Evolutionary conservation across 108 stramenopile species (phyloP).

Genomic region (Fragilaria crotonensis): DNA sequence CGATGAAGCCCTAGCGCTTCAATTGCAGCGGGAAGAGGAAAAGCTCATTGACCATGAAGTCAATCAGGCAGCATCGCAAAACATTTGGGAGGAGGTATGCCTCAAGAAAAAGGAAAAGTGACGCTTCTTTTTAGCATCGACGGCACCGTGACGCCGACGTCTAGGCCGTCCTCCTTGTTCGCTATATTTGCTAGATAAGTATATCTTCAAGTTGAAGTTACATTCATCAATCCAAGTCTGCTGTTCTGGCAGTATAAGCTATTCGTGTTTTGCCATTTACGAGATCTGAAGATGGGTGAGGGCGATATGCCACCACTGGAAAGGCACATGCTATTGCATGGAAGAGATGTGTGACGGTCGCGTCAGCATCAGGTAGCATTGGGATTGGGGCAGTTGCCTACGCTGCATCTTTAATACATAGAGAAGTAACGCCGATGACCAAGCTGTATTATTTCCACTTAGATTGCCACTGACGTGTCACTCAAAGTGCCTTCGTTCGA

Average conservation of each 20-base stretch:
- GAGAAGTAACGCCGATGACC: too few relatives aligned
- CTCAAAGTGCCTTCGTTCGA: background rate
- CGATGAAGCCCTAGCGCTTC: constrained; percentile 2
- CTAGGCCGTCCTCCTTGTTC: background rate
- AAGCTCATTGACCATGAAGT: background rate
- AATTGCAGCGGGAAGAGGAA: constrained; percentile 1
- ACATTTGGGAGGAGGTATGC: background rate
- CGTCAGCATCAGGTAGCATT: too few relatives aligned
- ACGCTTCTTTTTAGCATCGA: background rate
- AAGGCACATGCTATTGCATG: too few relatives aligned
- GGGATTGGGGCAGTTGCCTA: too few relatives aligned
- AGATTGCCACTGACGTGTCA: background rate
- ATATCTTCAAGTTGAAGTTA: too few relatives aligned
- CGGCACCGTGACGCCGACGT: background rate
- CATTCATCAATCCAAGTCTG: background rate
- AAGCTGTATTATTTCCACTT: too few relatives aligned
- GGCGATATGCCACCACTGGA: too few relatives aligned
- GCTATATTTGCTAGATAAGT: background rate
- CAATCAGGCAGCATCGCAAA: background rate
- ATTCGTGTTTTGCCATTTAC: background rate
- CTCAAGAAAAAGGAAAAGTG: background rate
- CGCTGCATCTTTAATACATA: too few relatives aligned
- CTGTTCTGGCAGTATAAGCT: background rate
- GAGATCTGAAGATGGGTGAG: background rate
- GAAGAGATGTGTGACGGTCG: too few relatives aligned